Evolutionary conservation across 169 alveolate species (phyloP), one percentile per base, ranked within the genome.

Genomic region (Babesia bovis): DNA sequence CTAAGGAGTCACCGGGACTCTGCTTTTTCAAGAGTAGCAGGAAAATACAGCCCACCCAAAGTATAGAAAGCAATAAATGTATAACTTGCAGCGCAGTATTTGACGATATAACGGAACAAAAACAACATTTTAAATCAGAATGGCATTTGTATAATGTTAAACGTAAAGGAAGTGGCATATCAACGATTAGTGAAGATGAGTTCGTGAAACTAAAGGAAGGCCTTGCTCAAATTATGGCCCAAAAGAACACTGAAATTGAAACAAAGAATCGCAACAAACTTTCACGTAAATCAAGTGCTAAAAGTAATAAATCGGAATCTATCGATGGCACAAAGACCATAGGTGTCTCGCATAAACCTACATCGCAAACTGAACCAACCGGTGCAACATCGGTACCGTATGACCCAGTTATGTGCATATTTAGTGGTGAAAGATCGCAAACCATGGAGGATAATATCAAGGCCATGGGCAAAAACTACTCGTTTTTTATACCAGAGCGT

Each of bases 91-190:
- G 40, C 45, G 74, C 68, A 1, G 10, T 50, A 19, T 81, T 70
- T 52, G 19, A 19, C 35, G 88, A 81, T 61, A 40, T 68, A 25
- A 28, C 81, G 28, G 57, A 35, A 0, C 85, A 78, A 47, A 85
- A 86, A 50, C 61, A 69, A 55, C 95, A 91, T 51, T 91, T 83
- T 40, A 91, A 90, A 66, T 78, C 95, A 5, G 95, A 91, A 49
- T 91, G 95, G 95, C 95, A 91, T 58, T 81, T 76, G 17, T 91
- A 91, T 67, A 91, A 91, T 74, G 75, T 87, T 51, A 90, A 91
- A 66, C 82, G 95, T 53, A 91, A 91, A 85, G 71, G 63, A 5
- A 40, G 44, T 23, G 72, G 71, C 32, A 45, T 81, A 19, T 35
- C 47, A 15, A 26, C 84, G 36, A 50, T 81, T 19, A 15, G 71